phyloP scores from a whole-genome alignment of 176 grass and related monocot species.

The Poa pratensis region DNA sequence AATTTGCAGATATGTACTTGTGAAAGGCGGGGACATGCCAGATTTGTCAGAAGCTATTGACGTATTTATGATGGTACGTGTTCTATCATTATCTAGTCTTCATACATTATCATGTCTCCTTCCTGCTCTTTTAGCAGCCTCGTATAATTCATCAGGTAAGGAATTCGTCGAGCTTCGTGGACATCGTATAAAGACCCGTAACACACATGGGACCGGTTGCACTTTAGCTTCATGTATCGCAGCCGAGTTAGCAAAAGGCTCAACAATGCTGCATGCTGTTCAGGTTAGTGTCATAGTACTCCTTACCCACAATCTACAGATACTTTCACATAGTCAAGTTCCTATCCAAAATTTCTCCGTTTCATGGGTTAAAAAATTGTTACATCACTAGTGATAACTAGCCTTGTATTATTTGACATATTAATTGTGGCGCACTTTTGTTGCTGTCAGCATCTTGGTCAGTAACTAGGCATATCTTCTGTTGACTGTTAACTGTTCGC shows the following conservation, averaged over 20 bases:
- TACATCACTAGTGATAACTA: background rate
- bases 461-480: background rate
- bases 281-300: slow-evolving; percentile 44
- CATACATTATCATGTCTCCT: background rate
- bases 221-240: slow-evolving; percentile 94
- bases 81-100: background rate
- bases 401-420: background rate
- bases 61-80: slow-evolving; percentile 83
- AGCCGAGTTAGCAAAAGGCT: slow-evolving; percentile 90
- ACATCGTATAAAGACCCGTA: slow-evolving; percentile 66
- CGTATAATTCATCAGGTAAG: slow-evolving; percentile 61
- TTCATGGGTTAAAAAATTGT: background rate
- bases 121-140: background rate
- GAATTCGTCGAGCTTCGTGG: slow-evolving; percentile 75
- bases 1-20: slow-evolving; percentile 85
- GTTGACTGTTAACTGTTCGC: background rate
- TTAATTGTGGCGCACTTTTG: background rate
- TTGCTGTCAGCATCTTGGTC: background rate
- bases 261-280: slow-evolving; percentile 76
- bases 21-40: slow-evolving; percentile 88
- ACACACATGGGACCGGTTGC: slow-evolving; percentile 97
- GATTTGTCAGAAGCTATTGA: slow-evolving; percentile 70
- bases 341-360: background rate
- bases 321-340: background rate
- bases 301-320: background rate